phyloP scores from a whole-genome alignment of 2,329 filamentous ascomycete genomes.

The Passalora sequoiae region DNA sequence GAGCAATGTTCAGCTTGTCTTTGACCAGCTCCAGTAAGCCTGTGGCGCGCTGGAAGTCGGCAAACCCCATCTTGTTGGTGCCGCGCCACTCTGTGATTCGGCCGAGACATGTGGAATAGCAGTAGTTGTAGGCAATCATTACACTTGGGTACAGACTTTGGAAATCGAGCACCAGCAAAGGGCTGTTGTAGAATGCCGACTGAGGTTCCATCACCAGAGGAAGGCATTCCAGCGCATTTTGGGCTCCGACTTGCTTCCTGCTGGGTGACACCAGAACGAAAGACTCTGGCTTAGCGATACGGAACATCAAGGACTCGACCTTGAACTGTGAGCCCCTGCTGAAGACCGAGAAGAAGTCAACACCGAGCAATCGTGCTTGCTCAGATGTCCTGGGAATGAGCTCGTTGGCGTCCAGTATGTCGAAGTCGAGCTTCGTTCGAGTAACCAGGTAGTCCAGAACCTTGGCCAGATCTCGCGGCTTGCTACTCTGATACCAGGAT shows the following conservation, averaged over 20 bases:
- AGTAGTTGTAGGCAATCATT: slow-evolving; percentile 99
- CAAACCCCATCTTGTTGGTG: slow-evolving; percentile 89
- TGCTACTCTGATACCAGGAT: slow-evolving; percentile 69
- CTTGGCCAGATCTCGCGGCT: slow-evolving; percentile 64
- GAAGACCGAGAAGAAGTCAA: slow-evolving; percentile 96
- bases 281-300: slow-evolving; percentile 95
- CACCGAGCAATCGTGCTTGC: slow-evolving; percentile 83
- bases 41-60: slow-evolving; percentile 73
- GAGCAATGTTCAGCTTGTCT: slow-evolving; percentile 84
- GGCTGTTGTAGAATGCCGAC: slow-evolving; percentile 87
- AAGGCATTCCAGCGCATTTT: slow-evolving; percentile 90
- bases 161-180: slow-evolving; percentile 87
- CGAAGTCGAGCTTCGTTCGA: slow-evolving; percentile 75
- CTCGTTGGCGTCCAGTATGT: slow-evolving; percentile 86
- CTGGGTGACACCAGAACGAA: slow-evolving; percentile 86
- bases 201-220: slow-evolving; percentile 97
- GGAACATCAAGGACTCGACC: slow-evolving; percentile 97
- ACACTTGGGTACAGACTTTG: slow-evolving; percentile 94
- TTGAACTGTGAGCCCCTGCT: slow-evolving; percentile 96
- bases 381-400: slow-evolving; percentile 85
- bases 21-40: slow-evolving; percentile 71
- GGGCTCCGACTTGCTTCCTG: slow-evolving; percentile 82
- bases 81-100: slow-evolving; percentile 84
- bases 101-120: slow-evolving; percentile 93
- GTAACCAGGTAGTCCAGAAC: slow-evolving; percentile 72